Evolutionary conservation across 495 filamentous ascomycete genomes (phyloP), one percentile per base, ranked within the genome.

Genomic region (Penicillium canariense): DNA sequence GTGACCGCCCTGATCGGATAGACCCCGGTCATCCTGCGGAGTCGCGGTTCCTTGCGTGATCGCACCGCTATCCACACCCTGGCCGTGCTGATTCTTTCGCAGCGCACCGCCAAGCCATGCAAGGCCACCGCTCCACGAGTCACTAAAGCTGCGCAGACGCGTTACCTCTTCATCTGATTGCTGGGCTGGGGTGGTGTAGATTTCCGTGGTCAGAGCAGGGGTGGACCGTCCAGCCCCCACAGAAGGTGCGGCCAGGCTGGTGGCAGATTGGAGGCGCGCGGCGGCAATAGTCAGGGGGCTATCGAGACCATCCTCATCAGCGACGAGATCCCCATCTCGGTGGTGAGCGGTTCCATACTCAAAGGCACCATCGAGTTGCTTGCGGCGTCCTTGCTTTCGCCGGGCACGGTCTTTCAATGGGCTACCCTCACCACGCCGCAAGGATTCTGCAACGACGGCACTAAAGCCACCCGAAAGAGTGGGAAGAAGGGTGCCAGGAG

Each of bases 371-470:
- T 69, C 69, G 0, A 69, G 53, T 48, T 63, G 68, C 35, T 64
- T 65, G 8, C 71, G 61, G 25, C 62, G 62, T 4, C 56, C 62
- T 9, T 57, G 40, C 31, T 51, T 68, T n/a, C 61, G 56, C 3
- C 46, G 54, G 23, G 51, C 56, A 12, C 72, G 68, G 14, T 72
- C 67, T 44, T 72, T 76, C 27, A 61, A 60, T n/a, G 72, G 68
- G 31, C 63, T 74, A 20, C 63, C 67, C 49, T 78, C 72, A 22
- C 80, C 81, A 9, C 81, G 77, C 25, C 81, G 77, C 5, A 86
- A 61, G 17, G 81, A 79, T 56, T 89, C 86, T 5, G 83, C 84
- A 5, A 86, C 81, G 2, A 86, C 77, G 2, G 78, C 83, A 62
- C 74, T 82, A 49, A 86, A 75, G 17, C 79, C 73, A 12, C 76